Conservation (phyloP, 805 yeast species). For the Barnettozyma siamensis region DNA sequence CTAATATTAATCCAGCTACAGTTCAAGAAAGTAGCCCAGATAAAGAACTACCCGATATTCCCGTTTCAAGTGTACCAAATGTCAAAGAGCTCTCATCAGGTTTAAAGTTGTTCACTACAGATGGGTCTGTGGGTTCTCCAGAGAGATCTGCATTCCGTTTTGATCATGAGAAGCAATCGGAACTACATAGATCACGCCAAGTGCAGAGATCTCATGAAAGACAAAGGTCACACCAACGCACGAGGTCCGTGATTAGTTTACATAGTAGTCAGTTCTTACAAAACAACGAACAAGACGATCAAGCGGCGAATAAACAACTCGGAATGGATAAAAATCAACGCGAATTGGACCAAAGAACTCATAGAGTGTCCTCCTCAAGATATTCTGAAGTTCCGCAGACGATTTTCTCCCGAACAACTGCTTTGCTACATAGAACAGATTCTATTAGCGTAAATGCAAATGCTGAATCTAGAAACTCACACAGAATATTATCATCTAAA, state of each 20-base stretch:
- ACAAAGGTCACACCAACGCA: not conserved
- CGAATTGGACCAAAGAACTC: not conserved
- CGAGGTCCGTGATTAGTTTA: not conserved
- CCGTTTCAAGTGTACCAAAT: constrained; percentile 1
- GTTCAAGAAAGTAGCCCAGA: not conserved
- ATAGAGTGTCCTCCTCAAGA: constrained; percentile 1
- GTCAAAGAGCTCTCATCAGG: constrained; percentile 4
- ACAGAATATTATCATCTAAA: not conserved
- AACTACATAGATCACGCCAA: not conserved
- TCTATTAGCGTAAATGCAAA: too few relatives aligned
- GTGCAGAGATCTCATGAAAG: not conserved
- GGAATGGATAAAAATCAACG: too few relatives aligned
- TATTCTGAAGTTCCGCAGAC: not conserved
- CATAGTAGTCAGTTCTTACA: not conserved
- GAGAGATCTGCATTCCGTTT: not conserved
- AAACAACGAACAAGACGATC: too few relatives aligned
- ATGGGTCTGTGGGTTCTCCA: constrained; percentile 4
- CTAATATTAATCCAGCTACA: constrained; percentile 10
- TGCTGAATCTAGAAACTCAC: too few relatives aligned
- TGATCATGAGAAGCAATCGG: not conserved
- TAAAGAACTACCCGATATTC: not conserved
- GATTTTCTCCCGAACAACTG: too few relatives aligned
- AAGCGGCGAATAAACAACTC: too few relatives aligned
- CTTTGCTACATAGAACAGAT: too few relatives aligned
- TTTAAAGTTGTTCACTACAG: constrained; percentile 2